Conservation (phyloP, 768 basidiomycete genomes). For the Hysterangium stoloniferum region DNA sequence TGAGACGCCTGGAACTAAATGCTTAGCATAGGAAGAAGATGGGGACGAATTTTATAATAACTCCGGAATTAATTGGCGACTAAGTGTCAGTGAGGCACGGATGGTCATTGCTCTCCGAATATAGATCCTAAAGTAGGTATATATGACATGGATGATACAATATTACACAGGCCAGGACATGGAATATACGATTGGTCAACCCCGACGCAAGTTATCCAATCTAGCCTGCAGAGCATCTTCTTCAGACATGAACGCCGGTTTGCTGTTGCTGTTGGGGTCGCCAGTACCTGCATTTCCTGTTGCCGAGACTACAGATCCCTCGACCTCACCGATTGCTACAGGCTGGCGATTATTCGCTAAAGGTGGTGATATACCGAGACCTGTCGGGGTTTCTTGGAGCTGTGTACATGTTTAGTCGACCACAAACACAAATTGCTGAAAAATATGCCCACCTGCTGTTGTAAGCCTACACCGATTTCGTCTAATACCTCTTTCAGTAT, state of each 20-base stretch:
- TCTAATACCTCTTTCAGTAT: constrained; percentile 94
- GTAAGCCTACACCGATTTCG: constrained; percentile 89
- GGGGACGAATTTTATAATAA: constrained; percentile 91
- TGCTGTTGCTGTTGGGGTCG: constrained; percentile 30
- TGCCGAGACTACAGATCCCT: constrained; percentile 26
- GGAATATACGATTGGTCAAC: constrained; percentile 23
- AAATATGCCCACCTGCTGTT: constrained; percentile 57
- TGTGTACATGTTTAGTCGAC: constrained; percentile 28
- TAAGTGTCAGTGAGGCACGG: constrained; percentile 71
- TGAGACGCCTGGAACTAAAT: background rate
- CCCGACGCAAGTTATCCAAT: constrained; percentile 78
- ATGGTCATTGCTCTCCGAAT: constrained; percentile 54
- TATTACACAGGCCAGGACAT: no score
- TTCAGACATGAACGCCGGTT: constrained; percentile 45
- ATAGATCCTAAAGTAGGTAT: constrained; percentile 11
- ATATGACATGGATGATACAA: background rate
- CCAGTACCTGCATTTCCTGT: constrained; percentile 17
- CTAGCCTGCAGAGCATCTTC: constrained; percentile 93
- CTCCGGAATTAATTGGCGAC: constrained; percentile 85
- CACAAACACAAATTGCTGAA: background rate
- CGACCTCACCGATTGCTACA: constrained; percentile 75
- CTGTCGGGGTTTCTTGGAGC: constrained; percentile 80
- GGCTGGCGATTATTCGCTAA: constrained; percentile 62
- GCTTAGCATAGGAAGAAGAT: constrained; percentile 68
- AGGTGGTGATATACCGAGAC: constrained; percentile 55